phyloP scores from a whole-genome alignment of 2,329 filamentous ascomycete species.

The Cladorrhinum sp. region DNA sequence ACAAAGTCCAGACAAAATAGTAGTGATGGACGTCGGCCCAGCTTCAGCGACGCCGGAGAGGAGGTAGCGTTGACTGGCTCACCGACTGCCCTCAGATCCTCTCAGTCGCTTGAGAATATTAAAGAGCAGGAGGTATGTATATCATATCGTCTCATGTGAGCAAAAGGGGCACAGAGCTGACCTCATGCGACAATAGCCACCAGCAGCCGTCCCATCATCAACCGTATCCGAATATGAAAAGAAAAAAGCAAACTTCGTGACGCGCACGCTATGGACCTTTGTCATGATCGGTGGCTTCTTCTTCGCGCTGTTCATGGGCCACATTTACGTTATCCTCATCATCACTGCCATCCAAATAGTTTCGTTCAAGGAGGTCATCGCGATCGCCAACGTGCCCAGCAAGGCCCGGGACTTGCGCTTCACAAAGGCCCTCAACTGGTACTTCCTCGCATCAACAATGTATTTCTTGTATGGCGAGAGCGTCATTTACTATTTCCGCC shows the following conservation, averaged over 20 bases:
- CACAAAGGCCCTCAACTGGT: constrained; percentile 97
- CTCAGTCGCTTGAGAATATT: constrained; percentile 37
- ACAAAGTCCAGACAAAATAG: constrained; percentile 39
- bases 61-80: constrained; percentile 39
- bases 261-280: constrained; percentile 94
- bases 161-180: constrained; percentile 20
- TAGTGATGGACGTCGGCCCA: constrained; percentile 60
- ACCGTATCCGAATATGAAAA: constrained; percentile 78
- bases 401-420: constrained; percentile 86
- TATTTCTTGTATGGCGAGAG: constrained; percentile 99
- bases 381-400: constrained; percentile 92
- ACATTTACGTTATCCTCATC: constrained; percentile 94
- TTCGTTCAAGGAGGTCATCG: constrained; percentile 98
- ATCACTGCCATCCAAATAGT: constrained; percentile 93
- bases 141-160: not conserved
- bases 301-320: constrained; percentile 85
- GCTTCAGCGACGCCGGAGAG: constrained; percentile 70
- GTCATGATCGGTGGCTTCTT: constrained; percentile 97
- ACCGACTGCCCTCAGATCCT: constrained; percentile 24
- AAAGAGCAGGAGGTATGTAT: constrained; percentile 39
- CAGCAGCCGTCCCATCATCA: constrained; percentile 44
- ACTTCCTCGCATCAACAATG: constrained; percentile 98
- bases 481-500: constrained; percentile 99
- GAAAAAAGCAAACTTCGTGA: constrained; percentile 98
- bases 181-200: not conserved